Base-by-base conservation (phyloP, 2,329 filamentous ascomycete genomes). In the Aspergillus neoniger region DNA sequence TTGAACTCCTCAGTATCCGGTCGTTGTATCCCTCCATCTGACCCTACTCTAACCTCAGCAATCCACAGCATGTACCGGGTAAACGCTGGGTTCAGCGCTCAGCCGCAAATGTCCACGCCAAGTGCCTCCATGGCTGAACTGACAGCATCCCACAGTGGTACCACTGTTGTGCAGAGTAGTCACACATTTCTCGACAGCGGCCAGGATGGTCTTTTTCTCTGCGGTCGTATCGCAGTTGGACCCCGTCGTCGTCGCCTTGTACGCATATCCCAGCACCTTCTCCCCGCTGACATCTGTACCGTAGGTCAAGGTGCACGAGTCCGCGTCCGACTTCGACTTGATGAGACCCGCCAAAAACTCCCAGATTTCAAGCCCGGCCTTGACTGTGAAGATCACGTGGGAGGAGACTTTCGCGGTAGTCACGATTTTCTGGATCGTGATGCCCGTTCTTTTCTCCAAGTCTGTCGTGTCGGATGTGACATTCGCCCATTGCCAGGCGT, bases 61-160 rank as follows among this genome's bases (percentile, higher is more conserved):
- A 36, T 38, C 73, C 6, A 36, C 54, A 15, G 54, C 36, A 12
- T 25, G 21, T 7, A 39, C 54, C 17, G 54, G 41, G 15, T 56
- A 56, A 9, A 36, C 15, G 23, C n/a, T 15, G 8, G 54, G 54
- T 17, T 48, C 43, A 30, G 54, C 41, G 28, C 32, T 56, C 38
- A 56, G 14, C 15, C 54, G 39, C 41, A 56, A 32, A 19, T 56
- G 54, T 4, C 54, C 54, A 3, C 8, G n/a, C 54, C 54, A 56
- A 4, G 54, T 48, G 6, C 54, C 41, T 10, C 39, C 25, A 48
- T 56, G 54, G 6, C 19, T 56, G 8, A 48, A 43, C 21, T 25
- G 25, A 23, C 54, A 56, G 39, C 53, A 56, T 4, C 41, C 53
- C 23, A 38, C 32, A 21, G 39, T 44, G 5, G 39, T 28, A 14